Evolutionary conservation across 768 basidiomycete species (phyloP), one percentile per base, ranked within the genome.

Genomic region (Phaffia australis): DNA sequence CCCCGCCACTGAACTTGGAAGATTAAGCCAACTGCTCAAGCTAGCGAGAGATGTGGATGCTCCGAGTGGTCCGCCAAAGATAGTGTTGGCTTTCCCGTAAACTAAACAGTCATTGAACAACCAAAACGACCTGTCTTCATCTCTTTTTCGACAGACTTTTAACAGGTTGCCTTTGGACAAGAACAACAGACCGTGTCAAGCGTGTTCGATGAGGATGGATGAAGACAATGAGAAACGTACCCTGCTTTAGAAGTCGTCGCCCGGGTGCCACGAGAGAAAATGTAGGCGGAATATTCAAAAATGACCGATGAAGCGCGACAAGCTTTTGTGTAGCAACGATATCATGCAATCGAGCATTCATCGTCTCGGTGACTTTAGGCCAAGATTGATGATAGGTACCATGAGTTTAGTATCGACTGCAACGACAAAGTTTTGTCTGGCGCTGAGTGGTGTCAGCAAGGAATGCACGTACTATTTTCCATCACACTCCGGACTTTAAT

Each of bases 251-350:
- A 52, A 93, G 81, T 0, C 79, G 81, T n/a, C 91, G 84, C 1
- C 91, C 90, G 0, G 92, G 91, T 0, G 79, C 75, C 70, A 94
- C 82, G 60, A 95, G 81, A 55, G 85, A 86, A 69, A 85, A 64
- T 0, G 30, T 58, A 1, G 47, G 84, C 0, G 88, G 87, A 9
- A 94, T 81, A 70, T 84, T 84, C 0, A 82, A 79, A 1, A 90
- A 89, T 21, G 83, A 80, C 16, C 85, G 83, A 71, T 95, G 92
- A 1, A 94, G 79, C 1, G 88, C 82, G 55, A 94, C 80, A 30
- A 93, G 79, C 6, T 82, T 75, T 49, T 91, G 81, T 0, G 86
- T 89, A 74, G 87, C 83, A 0, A 87, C 81, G 74, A 93, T 89
- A 0, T 83, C 83, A 60, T 85, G 84, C 32, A 93, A 81, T 8